Conservation (phyloP, 2,329 filamentous ascomycete species). For the Cladosporium cucumerinum region DNA sequence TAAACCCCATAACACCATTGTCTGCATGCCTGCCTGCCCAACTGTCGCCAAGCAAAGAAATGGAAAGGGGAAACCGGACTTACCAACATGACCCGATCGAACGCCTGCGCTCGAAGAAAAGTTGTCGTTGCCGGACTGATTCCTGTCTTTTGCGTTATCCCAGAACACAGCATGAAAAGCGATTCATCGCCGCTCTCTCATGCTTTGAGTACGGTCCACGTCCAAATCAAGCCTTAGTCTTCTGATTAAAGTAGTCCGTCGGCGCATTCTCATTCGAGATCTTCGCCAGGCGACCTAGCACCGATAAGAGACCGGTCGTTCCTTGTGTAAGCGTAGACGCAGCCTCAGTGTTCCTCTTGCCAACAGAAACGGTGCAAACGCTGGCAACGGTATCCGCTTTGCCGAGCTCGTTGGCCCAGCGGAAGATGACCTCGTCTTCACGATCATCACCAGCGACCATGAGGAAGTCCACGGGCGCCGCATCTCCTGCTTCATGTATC, state of each 20-base stretch:
- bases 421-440: constrained; percentile 90
- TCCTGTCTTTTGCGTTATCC: neutral
- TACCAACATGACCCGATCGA: neutral
- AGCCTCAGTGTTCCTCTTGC: constrained; percentile 83
- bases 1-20: neutral
- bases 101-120: neutral
- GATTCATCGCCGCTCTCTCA: neutral
- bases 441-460: constrained; percentile 87
- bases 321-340: constrained; percentile 83
- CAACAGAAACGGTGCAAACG: constrained; percentile 81
- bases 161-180: neutral
- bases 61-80: neutral
- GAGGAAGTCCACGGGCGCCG: constrained; percentile 68
- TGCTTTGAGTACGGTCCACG: neutral
- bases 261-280: constrained; percentile 25
- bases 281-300: constrained; percentile 33
- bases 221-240: neutral
- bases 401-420: constrained; percentile 79
- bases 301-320: constrained; percentile 65
- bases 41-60: neutral
- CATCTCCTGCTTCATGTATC: constrained; percentile 32
- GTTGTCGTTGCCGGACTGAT: neutral
- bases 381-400: constrained; percentile 52
- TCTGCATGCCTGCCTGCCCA: neutral
- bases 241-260: constrained; percentile 18